Evolutionary conservation across 352 stramenopile genomes (phyloP), one percentile per base, ranked within the genome.

Genomic region (Globisporangium lucens): DNA sequence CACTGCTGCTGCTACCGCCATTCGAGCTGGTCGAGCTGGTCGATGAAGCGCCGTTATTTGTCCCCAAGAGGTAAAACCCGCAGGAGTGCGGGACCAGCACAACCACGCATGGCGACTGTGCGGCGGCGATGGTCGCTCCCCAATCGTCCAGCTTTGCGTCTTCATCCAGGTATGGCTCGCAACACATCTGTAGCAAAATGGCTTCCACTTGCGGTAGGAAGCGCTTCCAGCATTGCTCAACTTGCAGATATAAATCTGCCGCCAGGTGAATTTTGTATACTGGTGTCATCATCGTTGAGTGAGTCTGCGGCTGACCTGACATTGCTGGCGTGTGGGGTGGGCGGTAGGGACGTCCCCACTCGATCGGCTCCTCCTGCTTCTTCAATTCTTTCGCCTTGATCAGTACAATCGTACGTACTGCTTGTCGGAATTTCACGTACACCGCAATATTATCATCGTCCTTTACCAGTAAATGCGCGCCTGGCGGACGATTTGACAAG

Each of bases 121-220:
- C 58, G 1, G 61, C 46, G 8, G 65, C 15, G 12, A 82, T 57
- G 24, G 56, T 9, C 22, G 64, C 47, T 29, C 60, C 63, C 79
- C 81, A 91, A 46, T 86, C 69, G 27, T 88, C 80, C 49, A 83
- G 65, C 22, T 65, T 75, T 2, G 67, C 71, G 13, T 77, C 72
- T 62, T 89, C 80, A 30, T 89, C 75, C 4, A 89, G 56, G 35
- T 75, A 72, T 13, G 69, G 5, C 52, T 89, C 78, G 29, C 73
- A 78, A 66, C 80, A 91, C 53, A 91, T 70, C 55, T 89, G 77
- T 24, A 89, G 78, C 33, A 88, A 65, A 27, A 91, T 72, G 10
- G 76, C 81, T 66, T 89, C 81, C 0, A 91, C 79, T 7, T 82
- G 79, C 36, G 80, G 80, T 0, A 89, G 56, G 49, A 89, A 91